Conservation (phyloP, 495 filamentous ascomycete species). For the Penicillium cosmopolitanum region DNA sequence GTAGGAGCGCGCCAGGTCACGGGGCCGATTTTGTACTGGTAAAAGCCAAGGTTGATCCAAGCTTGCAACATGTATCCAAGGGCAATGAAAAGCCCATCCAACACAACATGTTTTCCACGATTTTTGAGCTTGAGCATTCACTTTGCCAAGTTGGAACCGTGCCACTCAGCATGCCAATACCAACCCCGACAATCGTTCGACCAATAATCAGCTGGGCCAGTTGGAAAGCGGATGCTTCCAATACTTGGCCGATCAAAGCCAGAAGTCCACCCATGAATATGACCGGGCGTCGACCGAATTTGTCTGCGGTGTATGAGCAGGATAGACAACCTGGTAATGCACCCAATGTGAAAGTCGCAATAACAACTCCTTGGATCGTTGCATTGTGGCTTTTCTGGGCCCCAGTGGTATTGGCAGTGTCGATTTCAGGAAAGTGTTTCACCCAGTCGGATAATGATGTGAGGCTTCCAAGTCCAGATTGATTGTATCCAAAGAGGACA, state of each 20-base stretch:
- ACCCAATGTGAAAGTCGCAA: conserved; percentile 35
- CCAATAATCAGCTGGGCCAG: conserved; percentile 63
- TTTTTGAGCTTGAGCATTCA: conserved; percentile 39
- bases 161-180: conserved; percentile 45
- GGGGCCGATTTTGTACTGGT: conserved; percentile 33
- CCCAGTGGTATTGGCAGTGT: conserved; percentile 41
- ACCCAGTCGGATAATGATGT: conserved; percentile 28
- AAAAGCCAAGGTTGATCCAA: conserved; percentile 47
- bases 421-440: conserved; percentile 47
- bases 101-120: conserved; percentile 39
- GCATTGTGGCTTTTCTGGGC: conserved; percentile 28
- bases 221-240: conserved; percentile 56
- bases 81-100: conserved; percentile 54
- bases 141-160: conserved; percentile 53
- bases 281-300: conserved; percentile 54
- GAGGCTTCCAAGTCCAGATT: conserved; percentile 25
- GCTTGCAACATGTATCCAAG: conserved; percentile 42
- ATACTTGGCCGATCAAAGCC: conserved; percentile 58
- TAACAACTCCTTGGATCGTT: conserved; percentile 37
- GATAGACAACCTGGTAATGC: conserved; percentile 31
- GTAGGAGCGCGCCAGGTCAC: conserved; percentile 52
- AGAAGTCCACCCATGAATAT: conserved; percentile 53
- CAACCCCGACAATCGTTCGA: conserved; percentile 50
- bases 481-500: conserved; percentile 30
- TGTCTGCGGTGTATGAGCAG: conserved; percentile 33